These are phyloP conservation scores for Pterocarpus macrocarpus DNA, from an alignment of 306 rosid genomes.

Conservation along the genomic window DNA sequence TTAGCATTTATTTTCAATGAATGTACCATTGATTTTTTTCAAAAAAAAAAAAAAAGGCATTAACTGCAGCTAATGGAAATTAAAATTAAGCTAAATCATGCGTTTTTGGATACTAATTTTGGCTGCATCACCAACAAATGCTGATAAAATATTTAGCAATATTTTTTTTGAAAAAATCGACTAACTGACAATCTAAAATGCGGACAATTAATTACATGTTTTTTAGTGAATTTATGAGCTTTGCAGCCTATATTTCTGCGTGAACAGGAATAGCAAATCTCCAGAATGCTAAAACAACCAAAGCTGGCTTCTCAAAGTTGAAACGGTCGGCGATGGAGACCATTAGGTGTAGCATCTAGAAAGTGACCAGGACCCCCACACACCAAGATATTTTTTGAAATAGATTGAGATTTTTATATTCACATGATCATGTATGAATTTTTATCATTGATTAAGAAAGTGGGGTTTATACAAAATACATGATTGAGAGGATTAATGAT, in stretches of 20 bases:
- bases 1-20: too few species aligned
- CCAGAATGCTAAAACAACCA: constrained; percentile 31
- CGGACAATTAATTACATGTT: background rate
- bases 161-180: background rate
- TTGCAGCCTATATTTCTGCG: background rate
- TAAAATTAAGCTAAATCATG: background rate
- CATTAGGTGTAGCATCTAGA: background rate
- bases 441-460: too few species aligned
- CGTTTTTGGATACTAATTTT: background rate
- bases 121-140: too few species aligned
- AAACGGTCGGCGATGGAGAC: constrained; percentile 1
- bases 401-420: too few species aligned
- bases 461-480: too few species aligned
- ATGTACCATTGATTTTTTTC: too few species aligned
- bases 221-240: background rate
- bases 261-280: constrained; percentile 27
- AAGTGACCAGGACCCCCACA: background rate
- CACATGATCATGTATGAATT: too few species aligned
- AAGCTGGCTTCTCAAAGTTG: constrained; percentile 36
- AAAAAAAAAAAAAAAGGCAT: too few species aligned
- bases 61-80: too few species aligned
- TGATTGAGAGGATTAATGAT: too few species aligned
- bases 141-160: background rate
- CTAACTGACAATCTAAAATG: background rate
- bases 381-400: constrained; percentile 33